Percentiles rank a stretch among this genome's conserved stretches.
These are phyloP conservation scores for Tetrapisispora fleetii DNA, from an alignment of 805 yeast genomes.

Conservation along the genomic window DNA sequence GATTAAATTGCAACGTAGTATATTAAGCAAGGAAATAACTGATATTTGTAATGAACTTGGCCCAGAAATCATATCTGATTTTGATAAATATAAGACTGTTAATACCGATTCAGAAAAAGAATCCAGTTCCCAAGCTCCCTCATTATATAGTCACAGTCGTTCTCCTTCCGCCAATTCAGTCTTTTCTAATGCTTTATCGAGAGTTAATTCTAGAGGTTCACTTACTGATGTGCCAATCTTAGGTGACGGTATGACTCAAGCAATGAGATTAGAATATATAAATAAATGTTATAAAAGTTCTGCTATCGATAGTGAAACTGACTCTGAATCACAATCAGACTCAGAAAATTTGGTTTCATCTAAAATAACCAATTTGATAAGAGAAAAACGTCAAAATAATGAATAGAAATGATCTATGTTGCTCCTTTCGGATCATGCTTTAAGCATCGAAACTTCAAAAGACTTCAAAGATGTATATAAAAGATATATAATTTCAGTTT, in stretches of 20 bases:
- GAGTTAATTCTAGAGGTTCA: slow-evolving; percentile 52
- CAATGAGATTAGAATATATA: slow-evolving; percentile 1
- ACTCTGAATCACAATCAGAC: slow-evolving; percentile 3
- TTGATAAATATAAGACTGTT: slow-evolving; percentile 33
- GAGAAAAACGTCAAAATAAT: slow-evolving; percentile 18
- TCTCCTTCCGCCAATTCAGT: slow-evolving; percentile 25
- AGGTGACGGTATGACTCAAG: slow-evolving; percentile 13
- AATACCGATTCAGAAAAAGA: slow-evolving; percentile 3
- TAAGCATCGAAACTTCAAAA: too few relatives aligned
- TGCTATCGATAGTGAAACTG: neutral
- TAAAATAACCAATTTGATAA: slow-evolving; percentile 18
- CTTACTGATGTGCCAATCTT: slow-evolving; percentile 58
- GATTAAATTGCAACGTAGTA: slow-evolving; percentile 49
- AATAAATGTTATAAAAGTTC: neutral
- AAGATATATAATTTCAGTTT: too few relatives aligned
- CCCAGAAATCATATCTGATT: slow-evolving; percentile 81
- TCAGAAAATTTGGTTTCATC: slow-evolving; percentile 13
- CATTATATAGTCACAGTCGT: slow-evolving; percentile 16
- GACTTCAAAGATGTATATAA: neutral
- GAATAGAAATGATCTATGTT: neutral
- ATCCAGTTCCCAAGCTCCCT: slow-evolving; percentile 8
- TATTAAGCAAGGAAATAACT: slow-evolving; percentile 63
- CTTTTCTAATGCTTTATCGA: slow-evolving; percentile 48
- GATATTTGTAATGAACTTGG: slow-evolving; percentile 75
- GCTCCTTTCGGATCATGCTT: too few relatives aligned